Evolutionary conservation across 768 basidiomycete species (phyloP).

Genomic region (Rhodotorula sphaerocarpa): DNA sequence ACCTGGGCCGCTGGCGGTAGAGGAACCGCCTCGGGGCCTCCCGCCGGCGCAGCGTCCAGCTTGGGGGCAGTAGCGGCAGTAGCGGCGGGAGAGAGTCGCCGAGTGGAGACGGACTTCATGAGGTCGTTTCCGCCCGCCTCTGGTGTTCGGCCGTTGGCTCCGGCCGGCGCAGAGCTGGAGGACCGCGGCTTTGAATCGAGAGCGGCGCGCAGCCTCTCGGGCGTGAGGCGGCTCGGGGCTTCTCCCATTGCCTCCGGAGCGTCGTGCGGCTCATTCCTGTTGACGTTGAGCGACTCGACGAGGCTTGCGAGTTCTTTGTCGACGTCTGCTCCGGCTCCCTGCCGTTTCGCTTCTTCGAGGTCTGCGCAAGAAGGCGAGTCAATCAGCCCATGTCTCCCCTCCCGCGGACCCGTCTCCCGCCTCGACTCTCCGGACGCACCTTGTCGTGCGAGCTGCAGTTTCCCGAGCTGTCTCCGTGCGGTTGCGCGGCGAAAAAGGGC

Average conservation of each 20-base stretch:
- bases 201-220: slow-evolving; percentile 17
- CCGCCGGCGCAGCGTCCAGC: no score
- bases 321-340: slow-evolving; percentile 24
- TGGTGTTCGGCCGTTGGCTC: no score
- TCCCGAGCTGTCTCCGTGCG: slow-evolving; percentile 42
- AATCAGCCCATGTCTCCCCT: neutral
- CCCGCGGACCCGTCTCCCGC: no score
- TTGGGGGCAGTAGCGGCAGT: neutral
- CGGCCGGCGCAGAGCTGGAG: no score
- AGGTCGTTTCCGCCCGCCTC: no score
- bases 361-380: neutral
- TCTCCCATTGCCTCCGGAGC: neutral
- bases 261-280: rapidly evolving
- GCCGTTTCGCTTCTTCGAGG: slow-evolving; percentile 5
- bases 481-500: slow-evolving; percentile 44
- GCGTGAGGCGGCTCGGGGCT: slow-evolving; percentile 1
- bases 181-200: neutral
- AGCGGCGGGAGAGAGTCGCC: neutral
- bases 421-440: slow-evolving; percentile 8
- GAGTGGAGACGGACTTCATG: slow-evolving; percentile 9
- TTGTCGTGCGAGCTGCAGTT: neutral
- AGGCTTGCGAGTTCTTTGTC: slow-evolving; percentile 3
- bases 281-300: neutral
- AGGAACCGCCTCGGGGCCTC: no score
- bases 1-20: no score